A percentile compares a stretch with the other conserved stretches of the same genome.
These are phyloP conservation scores for Leccinum variicolor DNA, from an alignment of 768 basidiomycete genomes.

Conservation along the genomic window DNA sequence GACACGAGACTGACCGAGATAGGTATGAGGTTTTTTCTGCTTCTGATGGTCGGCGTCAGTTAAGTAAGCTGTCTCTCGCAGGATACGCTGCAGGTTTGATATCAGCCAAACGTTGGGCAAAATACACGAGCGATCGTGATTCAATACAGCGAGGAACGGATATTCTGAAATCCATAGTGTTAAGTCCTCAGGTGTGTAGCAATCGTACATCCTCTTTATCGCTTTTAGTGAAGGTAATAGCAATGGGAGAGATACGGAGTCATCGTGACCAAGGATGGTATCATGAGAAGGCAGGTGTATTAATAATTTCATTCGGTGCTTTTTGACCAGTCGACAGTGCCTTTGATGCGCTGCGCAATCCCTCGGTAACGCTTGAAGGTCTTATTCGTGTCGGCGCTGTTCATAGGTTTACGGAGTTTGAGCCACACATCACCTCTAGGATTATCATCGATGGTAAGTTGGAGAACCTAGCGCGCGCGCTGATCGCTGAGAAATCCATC, in stretches of 20 bases:
- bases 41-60: background rate
- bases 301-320: background rate
- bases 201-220: no score
- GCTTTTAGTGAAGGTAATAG: constrained; percentile 20
- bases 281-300: constrained; percentile 38
- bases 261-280: constrained; percentile 39
- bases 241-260: constrained; percentile 44
- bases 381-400: constrained; percentile 46
- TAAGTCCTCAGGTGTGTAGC: constrained; percentile 42
- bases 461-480: background rate
- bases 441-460: constrained; percentile 67
- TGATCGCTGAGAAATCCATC: constrained; percentile 1
- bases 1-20: constrained; percentile 78
- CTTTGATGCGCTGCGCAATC: constrained; percentile 67
- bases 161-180: constrained; percentile 30
- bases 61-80: constrained; percentile 16
- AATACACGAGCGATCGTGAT: constrained; percentile 31
- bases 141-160: constrained; percentile 35
- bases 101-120: constrained; percentile 41
- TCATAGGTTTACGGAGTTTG: constrained; percentile 40
- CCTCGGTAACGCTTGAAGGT: constrained; percentile 41
- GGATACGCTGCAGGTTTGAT: constrained; percentile 43
- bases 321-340: constrained; percentile 46
- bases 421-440: constrained; percentile 52
- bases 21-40: constrained; percentile 39